A percentile compares a stretch with the other conserved stretches of the same genome.
These are phyloP conservation scores for Patellifolia procumbens DNA, from an alignment of 179 eudicot species.

Conservation along the genomic window DNA sequence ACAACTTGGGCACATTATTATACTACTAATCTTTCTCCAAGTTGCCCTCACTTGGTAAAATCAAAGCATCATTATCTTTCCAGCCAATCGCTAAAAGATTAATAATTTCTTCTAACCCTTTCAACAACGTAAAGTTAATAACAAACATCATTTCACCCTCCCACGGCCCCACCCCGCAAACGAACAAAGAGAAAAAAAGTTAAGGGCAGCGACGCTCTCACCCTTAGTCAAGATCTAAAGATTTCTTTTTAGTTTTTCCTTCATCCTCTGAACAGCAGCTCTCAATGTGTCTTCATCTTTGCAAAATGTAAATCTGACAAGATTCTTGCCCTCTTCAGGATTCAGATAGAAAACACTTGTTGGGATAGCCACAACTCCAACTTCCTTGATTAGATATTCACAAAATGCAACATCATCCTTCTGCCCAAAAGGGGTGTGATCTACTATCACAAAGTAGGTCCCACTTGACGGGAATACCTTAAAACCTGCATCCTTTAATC, in stretches of 20 bases:
- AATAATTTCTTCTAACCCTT: not conserved
- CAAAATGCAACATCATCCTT: constrained; percentile 83
- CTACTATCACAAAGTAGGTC: constrained; percentile 91
- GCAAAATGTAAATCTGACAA: constrained; percentile 95
- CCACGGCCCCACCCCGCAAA: not conserved
- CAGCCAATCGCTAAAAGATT: not conserved
- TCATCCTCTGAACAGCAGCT: constrained; percentile 73
- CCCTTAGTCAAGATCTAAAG: not conserved
- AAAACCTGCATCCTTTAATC: constrained; percentile 76
- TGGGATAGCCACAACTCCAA: constrained; percentile 95
- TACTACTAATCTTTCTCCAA: not conserved
- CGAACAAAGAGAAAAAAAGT: not conserved
- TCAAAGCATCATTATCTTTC: not conserved
- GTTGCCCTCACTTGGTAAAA: not conserved
- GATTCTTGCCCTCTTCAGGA: constrained; percentile 86
- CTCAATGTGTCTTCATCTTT: constrained; percentile 77
- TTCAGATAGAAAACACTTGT: constrained; percentile 86
- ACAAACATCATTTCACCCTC: not conserved
- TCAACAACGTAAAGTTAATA: not conserved
- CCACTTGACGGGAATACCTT: constrained; percentile 88
- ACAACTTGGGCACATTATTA: too few species aligned
- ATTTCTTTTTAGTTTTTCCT: constrained; percentile 51
- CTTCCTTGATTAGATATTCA: constrained; percentile 87
- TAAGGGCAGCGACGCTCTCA: too few species aligned
- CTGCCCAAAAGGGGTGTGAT: constrained; percentile 84